These are phyloP conservation scores for Porodaedalea pini DNA, from an alignment of 1,284 basidiomycete species.

Conservation along the genomic window DNA sequence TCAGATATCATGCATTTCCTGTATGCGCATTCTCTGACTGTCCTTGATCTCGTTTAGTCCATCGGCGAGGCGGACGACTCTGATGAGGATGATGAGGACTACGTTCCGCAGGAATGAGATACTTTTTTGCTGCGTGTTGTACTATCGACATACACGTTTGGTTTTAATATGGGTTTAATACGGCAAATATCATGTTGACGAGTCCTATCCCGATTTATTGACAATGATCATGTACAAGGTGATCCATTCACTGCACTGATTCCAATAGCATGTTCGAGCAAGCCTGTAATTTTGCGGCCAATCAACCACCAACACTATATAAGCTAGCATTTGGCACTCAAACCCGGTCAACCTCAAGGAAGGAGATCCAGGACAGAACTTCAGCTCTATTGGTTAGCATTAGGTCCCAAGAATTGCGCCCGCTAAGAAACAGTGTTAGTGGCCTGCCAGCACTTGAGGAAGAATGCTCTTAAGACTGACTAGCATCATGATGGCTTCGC, in stretches of 20 bases:
- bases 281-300: no score
- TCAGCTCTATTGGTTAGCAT: neutral
- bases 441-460: neutral
- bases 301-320: no score
- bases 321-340: no score
- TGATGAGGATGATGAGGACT: neutral
- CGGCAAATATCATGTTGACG: no score
- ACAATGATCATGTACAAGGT: no score
- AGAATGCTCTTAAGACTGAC: constrained; percentile 42
- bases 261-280: no score
- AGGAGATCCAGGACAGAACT: no score
- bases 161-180: no score
- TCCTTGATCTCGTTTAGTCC: neutral
- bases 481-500: constrained; percentile 81
- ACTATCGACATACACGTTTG: no score
- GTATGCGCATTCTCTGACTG: neutral
- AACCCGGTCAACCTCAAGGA: no score
- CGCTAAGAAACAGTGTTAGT: neutral
- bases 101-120: neutral
- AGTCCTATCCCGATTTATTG: no score
- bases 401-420: constrained; percentile 1
- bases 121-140: neutral
- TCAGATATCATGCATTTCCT: neutral
- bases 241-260: no score
- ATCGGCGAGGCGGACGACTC: neutral